Evolutionary conservation across 2,329 filamentous ascomycete species (phyloP), one percentile per base, ranked within the genome.

Genomic region (Sarocladium kiliense): DNA sequence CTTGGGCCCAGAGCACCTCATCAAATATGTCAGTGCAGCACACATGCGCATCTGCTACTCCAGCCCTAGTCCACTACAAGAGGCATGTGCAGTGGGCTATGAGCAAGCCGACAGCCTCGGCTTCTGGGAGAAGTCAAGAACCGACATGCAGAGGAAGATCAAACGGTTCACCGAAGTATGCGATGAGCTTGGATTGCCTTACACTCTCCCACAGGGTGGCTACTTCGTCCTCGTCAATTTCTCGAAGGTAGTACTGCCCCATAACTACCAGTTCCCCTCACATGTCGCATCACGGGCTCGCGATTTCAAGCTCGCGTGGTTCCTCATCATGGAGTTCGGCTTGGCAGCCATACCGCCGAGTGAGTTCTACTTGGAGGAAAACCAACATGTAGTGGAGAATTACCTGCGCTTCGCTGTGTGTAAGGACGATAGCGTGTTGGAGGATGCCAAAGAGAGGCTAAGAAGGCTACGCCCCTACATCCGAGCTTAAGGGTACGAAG

Each of bases 161-260:
- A 77, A 85, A 61, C 81, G 80, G 27, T 95, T 96, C 77, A 93
- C 89, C 67, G 76, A 85, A 57, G 74, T 89, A 47, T 89, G 86
- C 74, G 75, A 82, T 55, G 87, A 90, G 71, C 76, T 90, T 10
- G 81, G 77, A 16, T 77, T 90, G 44, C 85, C 85, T 4, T 94
- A 90, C 74, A 90, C 88, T 2, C 85, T 93, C 58, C 91, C 91
- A 2, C 89, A 96, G 68, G 91, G 91, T 56, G 91, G 91, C 25
- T 96, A 96, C 74, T 96, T 96, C 65, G 90, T 96, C 44, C 80
- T 96, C 55, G 91, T 87, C 58, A 96, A 96, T 72, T 83, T 96
- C 76, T 76, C 82, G 55, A 89, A 90, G 64, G 88, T 96, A 55
- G 82, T 87, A 65, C 70, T 96, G 4, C 91, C 91, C 0, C 77